A percentile compares a stretch with the other conserved stretches of the same genome.
phyloP scores from a whole-genome alignment of 2,329 filamentous ascomycete species.

The Achaetomium macrosporum region DNA sequence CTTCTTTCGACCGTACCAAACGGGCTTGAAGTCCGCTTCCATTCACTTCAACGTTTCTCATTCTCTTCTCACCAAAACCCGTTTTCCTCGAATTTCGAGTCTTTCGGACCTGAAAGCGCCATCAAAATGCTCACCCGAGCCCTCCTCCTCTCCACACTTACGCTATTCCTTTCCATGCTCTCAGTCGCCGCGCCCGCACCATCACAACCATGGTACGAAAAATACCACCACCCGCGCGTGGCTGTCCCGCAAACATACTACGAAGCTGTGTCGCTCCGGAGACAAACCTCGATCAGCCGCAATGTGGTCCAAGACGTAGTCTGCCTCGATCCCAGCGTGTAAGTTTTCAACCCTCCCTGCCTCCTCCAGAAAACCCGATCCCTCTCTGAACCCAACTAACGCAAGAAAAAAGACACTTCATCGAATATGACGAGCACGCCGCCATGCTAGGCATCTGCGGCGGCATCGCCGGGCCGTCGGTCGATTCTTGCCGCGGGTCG shows the following conservation, averaged over 20 bases:
- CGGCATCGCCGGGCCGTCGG: constrained; percentile 42
- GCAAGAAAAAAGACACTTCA: constrained; percentile 36
- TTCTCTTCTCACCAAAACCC: neutral
- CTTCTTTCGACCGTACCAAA: too few species aligned
- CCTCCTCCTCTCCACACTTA: constrained; percentile 18
- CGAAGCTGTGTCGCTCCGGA: constrained; percentile 39
- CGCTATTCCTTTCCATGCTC: constrained; percentile 20
- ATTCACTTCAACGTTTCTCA: neutral
- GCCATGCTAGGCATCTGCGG: constrained; percentile 54
- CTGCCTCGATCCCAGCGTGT: constrained; percentile 39
- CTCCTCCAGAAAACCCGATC: neutral
- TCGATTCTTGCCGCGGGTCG: constrained; percentile 40
- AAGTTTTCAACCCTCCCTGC: constrained; percentile 21
- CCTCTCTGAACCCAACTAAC: neutral
- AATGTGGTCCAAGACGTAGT: constrained; percentile 35
- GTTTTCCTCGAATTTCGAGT: neutral
- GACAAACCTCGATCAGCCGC: constrained; percentile 35
- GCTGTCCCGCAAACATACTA: constrained; percentile 38
- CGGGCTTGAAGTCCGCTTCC: neutral
- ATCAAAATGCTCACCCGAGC: constrained; percentile 30
- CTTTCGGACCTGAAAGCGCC: neutral
- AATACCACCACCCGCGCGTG: constrained; percentile 31
- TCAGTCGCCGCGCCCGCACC: constrained; percentile 31
- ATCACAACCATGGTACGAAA: constrained; percentile 25
- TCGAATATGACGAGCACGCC: constrained; percentile 53